Conservation (phyloP, 2,329 filamentous ascomycete species). For the Pseudogymnoascus sp. region DNA sequence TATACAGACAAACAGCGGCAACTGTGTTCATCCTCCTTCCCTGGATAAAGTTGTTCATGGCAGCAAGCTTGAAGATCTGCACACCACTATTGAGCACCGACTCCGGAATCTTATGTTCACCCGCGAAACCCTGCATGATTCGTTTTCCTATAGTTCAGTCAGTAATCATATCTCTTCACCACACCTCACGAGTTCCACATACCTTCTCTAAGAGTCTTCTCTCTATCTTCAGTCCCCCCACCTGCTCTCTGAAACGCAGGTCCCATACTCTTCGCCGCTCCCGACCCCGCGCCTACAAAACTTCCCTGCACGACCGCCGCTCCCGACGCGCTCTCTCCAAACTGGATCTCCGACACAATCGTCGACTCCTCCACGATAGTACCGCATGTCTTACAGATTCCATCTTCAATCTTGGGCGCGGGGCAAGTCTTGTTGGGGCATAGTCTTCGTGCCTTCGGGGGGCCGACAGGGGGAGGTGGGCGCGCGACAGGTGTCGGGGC, state of each 20-base stretch:
- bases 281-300: conserved; percentile 78
- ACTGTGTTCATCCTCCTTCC: conserved; percentile 80
- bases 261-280: conserved; percentile 43
- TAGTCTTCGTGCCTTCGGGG: conserved; percentile 10
- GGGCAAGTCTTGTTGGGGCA: conserved; percentile 53
- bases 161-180: conserved; percentile 29
- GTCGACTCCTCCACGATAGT: conserved; percentile 75
- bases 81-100: conserved; percentile 56
- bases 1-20: conserved; percentile 83
- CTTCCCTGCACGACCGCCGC: conserved; percentile 86
- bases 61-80: conserved; percentile 68
- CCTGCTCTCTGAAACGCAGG: conserved; percentile 53
- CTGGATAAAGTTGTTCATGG: conserved; percentile 69
- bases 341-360: conserved; percentile 85
- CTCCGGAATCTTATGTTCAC: conserved; percentile 51
- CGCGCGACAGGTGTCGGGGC: conserved; percentile 17
- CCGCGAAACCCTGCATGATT: conserved; percentile 54
- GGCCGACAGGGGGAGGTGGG: conserved; percentile 14
- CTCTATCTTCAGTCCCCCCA: conserved; percentile 47
- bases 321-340: conserved; percentile 78
- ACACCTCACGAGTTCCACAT: conserved; percentile 11
- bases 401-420: conserved; percentile 53
- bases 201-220: conserved; percentile 48
- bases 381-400: conserved; percentile 76
- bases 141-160: conserved; percentile 26